phyloP scores from a whole-genome alignment of 2,329 filamentous ascomycete species.

The Curvularia spicifera region DNA sequence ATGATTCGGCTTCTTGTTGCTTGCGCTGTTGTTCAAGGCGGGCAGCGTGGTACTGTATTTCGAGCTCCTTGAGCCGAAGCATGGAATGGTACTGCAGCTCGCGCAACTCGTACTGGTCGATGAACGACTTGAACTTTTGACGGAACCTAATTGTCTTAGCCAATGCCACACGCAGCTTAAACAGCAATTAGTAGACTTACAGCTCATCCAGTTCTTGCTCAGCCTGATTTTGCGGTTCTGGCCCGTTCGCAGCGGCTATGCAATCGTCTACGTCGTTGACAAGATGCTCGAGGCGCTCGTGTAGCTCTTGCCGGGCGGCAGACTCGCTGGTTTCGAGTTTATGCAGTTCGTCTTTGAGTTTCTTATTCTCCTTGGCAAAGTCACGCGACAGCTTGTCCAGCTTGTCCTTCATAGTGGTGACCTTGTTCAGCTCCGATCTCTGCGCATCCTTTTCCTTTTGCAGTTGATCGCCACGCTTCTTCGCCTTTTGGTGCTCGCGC shows the following conservation, averaged over 20 bases:
- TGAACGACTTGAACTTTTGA: conserved; percentile 91
- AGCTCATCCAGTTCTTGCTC: conserved; percentile 90
- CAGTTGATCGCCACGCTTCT: conserved; percentile 89
- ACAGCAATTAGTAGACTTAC: conserved; percentile 58
- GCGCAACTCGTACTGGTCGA: conserved; percentile 95
- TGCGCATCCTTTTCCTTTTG: conserved; percentile 97
- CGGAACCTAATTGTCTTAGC: conserved; percentile 52
- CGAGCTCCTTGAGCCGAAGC: conserved; percentile 91
- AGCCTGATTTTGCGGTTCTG: conserved; percentile 74
- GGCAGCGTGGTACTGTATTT: conserved; percentile 89
- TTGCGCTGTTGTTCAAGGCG: conserved; percentile 91
- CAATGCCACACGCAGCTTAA: background rate
- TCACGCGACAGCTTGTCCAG: conserved; percentile 95
- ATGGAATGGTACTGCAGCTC: conserved; percentile 93
- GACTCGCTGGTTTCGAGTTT: conserved; percentile 86
- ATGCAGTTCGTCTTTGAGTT: conserved; percentile 91
- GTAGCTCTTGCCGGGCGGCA: conserved; percentile 79
- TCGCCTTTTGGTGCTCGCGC: conserved; percentile 92
- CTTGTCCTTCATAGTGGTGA: conserved; percentile 90
- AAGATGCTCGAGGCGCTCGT: conserved; percentile 81
- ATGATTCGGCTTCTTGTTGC: conserved; percentile 79
- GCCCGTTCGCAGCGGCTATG: conserved; percentile 83
- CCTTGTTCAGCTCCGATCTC: conserved; percentile 87
- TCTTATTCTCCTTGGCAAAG: conserved; percentile 96
- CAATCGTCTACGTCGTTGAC: conserved; percentile 86